These are phyloP conservation scores for Ceratocystis cacaofunesta DNA, from an alignment of 2,329 filamentous ascomycete species.

Conservation along the genomic window DNA sequence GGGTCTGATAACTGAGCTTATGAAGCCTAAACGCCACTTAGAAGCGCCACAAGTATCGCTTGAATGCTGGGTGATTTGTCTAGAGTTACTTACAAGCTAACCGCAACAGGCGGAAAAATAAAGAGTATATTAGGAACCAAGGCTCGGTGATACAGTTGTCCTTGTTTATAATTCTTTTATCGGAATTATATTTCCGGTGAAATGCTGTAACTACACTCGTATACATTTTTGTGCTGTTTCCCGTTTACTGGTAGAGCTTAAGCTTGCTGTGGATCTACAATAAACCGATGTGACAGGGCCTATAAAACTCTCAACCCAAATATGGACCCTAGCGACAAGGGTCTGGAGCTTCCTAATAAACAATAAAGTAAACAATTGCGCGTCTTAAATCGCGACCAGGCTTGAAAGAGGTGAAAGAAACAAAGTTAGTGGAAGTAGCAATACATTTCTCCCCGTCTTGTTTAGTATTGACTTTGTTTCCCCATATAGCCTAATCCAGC, in stretches of 20 bases:
- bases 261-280: neutral
- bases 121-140: too few relatives aligned
- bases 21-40: neutral
- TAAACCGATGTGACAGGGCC: too few relatives aligned
- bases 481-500: neutral
- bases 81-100: too few relatives aligned
- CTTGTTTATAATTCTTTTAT: too few relatives aligned
- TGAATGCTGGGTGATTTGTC: neutral
- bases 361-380: constrained; percentile 15
- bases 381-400: constrained; percentile 12
- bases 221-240: too few relatives aligned
- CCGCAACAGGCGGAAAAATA: too few relatives aligned
- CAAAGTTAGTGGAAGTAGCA: neutral
- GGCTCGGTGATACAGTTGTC: too few relatives aligned
- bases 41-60: neutral
- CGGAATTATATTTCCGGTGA: too few relatives aligned
- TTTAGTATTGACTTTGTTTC: neutral
- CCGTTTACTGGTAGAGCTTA: neutral
- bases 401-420: neutral
- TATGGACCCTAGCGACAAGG: neutral
- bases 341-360: constrained; percentile 1
- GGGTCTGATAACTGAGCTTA: neutral
- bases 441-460: neutral
- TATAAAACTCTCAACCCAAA: neutral
- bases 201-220: too few relatives aligned